Evolutionary conservation across 495 filamentous ascomycete genomes (phyloP), one percentile per base, ranked within the genome.

Genomic region (Amphirosellinia nigrospora): DNA sequence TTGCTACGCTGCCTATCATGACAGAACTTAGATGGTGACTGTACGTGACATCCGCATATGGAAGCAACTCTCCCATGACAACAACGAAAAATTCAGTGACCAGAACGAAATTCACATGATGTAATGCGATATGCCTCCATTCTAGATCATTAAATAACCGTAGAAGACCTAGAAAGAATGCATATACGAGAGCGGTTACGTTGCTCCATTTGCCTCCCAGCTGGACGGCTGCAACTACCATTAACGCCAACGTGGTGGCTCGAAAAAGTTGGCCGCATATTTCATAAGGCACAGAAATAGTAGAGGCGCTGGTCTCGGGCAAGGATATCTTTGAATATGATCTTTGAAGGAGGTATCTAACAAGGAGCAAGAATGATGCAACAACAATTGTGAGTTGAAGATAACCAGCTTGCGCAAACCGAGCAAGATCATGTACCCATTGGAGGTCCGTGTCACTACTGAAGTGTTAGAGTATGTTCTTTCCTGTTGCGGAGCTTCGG

Each of bases 91-190:
- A 67, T 55, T 72, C 66, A 34, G 71, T 63, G 38, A 67, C 41
- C 39, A 79, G 70, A 53, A 79, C 66, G 36, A 78, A 71, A 61
- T 83, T 83, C 70, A 79, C 72, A 64, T 83, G 79, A 64, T 83
- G 80, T 10, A 83, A 70, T 62, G 72, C 70, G 43, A 78, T 62
- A 66, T 79, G 80, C 38, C 79, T 77, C 81, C 81, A 83, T 69
- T 75, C 73, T 16, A 75, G 52, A 59, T 79, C 73, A 56, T 67
- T 74, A 50, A 71, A 53, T 21, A 82, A 74, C 9, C 81, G 80
- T 36, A 74, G 59, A 48, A 83, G 70, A 41, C 81, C 80, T 10
- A 83, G 71, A 52, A 78, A 23, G 48, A 82, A 79, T 11, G 75
- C 79, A 52, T 79, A 79, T 59, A 70, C 71, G 34, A 79, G 61